phyloP scores from a whole-genome alignment of 83 land plant species.

The Diphasiastrum complanatum region DNA sequence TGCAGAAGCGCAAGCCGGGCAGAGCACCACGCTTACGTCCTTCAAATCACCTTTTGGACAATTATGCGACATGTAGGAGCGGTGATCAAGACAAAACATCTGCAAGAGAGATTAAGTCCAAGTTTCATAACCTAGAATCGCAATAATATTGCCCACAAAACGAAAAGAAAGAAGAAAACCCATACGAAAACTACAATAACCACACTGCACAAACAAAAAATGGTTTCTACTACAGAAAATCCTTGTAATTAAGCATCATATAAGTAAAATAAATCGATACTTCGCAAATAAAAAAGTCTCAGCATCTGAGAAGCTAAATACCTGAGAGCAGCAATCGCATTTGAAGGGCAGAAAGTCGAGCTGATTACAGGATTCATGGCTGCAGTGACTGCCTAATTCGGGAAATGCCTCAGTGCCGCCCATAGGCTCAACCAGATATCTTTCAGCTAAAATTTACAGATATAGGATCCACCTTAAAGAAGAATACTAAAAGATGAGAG shows the following conservation, averaged over 20 bases:
- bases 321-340: slow-evolving; percentile 16
- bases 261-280: not conserved
- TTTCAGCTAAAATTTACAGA: too few species aligned
- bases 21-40: slow-evolving; percentile 55
- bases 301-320: not conserved
- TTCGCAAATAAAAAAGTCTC: not conserved
- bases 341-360: slow-evolving; percentile 21
- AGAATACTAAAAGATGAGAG: too few species aligned
- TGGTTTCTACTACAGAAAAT: not conserved
- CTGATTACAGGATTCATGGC: not conserved
- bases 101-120: slow-evolving; percentile 3
- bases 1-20: slow-evolving; percentile 52
- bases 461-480: too few species aligned
- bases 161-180: not conserved
- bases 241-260: not conserved
- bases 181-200: not conserved
- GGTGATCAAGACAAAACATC: slow-evolving; percentile 77
- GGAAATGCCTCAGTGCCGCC: slow-evolving; percentile 20
- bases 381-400: slow-evolving; percentile 13
- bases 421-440: too few species aligned
- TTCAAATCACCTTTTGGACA: slow-evolving; percentile 51
- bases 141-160: too few species aligned
- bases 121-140: not conserved
- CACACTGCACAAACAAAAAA: not conserved
- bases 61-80: slow-evolving; percentile 48